phyloP scores from a whole-genome alignment of 176 grass and related monocot genomes.

The Elymus sibiricus region DNA sequence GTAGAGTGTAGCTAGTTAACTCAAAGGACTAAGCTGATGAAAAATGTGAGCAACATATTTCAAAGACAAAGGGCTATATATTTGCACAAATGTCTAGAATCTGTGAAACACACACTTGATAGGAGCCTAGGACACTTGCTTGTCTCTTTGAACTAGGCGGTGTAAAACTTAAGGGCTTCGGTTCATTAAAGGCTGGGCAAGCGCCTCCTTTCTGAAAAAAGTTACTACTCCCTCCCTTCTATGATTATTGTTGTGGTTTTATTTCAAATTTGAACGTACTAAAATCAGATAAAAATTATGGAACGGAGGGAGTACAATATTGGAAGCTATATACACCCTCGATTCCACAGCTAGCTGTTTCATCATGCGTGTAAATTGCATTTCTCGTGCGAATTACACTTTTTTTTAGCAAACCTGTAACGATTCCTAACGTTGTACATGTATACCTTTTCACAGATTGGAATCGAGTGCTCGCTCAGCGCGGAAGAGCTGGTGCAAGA shows the following conservation, averaged over 20 bases:
- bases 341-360: background rate
- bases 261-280: too few species aligned
- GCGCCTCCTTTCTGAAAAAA: too few species aligned
- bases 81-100: background rate
- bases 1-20: background rate
- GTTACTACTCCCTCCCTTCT: too few species aligned
- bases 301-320: too few species aligned
- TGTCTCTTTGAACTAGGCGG: too few species aligned
- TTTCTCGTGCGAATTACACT: background rate
- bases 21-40: background rate
- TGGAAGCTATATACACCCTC: too few species aligned
- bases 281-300: too few species aligned
- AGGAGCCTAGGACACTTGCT: background rate
- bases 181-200: too few species aligned
- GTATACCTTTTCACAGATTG: conserved; percentile 56
- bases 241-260: too few species aligned
- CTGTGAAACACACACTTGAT: background rate
- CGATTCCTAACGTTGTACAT: background rate
- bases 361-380: background rate
- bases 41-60: background rate
- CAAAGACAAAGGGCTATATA: background rate
- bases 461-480: conserved; percentile 87
- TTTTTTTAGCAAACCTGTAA: background rate
- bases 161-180: too few species aligned
- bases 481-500: conserved; percentile 79